Percentiles rank a stretch among this genome's conserved stretches.
Conservation (phyloP, 192 early-diverging fungal genomes). For the Backusella mclennaniae region DNA sequence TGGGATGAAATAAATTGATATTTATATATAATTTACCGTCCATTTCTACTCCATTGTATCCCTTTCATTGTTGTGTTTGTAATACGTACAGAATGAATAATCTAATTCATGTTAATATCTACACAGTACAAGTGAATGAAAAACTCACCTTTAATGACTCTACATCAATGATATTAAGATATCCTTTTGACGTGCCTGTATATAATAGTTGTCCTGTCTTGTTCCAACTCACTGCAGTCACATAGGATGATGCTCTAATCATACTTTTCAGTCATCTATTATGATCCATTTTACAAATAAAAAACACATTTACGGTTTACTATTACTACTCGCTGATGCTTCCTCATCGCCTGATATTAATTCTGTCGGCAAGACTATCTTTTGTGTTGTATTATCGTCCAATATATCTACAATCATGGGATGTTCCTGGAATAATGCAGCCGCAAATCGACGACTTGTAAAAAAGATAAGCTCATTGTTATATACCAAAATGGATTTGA, state of each 20-base stretch:
- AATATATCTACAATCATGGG: slow-evolving; percentile 48
- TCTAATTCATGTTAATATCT: slow-evolving; percentile 13
- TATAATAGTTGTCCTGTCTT: slow-evolving; percentile 55
- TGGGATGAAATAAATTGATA: slow-evolving; percentile 9
- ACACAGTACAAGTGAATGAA: neutral
- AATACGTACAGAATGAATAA: slow-evolving; percentile 35
- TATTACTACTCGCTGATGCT: neutral
- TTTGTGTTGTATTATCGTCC: slow-evolving; percentile 18
- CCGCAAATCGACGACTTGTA: slow-evolving; percentile 46
- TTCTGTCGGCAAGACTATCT: slow-evolving; percentile 25
- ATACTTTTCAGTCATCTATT: neutral
- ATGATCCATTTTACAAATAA: neutral
- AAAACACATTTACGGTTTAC: neutral
- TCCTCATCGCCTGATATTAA: neutral
- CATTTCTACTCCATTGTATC: slow-evolving; percentile 64
- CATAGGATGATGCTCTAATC: slow-evolving; percentile 17
- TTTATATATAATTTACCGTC: slow-evolving; percentile 45
- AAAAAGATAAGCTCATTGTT: too few species aligned
- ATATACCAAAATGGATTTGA: too few species aligned
- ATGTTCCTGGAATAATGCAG: slow-evolving; percentile 46
- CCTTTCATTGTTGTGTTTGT: slow-evolving; percentile 52
- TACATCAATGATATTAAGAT: slow-evolving; percentile 58
- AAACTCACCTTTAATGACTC: slow-evolving; percentile 48
- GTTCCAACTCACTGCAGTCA: slow-evolving; percentile 27
- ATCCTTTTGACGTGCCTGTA: slow-evolving; percentile 68